Evolutionary conservation across 768 basidiomycete species (phyloP).

Genomic region (Pilatotrama ljubarskyi): DNA sequence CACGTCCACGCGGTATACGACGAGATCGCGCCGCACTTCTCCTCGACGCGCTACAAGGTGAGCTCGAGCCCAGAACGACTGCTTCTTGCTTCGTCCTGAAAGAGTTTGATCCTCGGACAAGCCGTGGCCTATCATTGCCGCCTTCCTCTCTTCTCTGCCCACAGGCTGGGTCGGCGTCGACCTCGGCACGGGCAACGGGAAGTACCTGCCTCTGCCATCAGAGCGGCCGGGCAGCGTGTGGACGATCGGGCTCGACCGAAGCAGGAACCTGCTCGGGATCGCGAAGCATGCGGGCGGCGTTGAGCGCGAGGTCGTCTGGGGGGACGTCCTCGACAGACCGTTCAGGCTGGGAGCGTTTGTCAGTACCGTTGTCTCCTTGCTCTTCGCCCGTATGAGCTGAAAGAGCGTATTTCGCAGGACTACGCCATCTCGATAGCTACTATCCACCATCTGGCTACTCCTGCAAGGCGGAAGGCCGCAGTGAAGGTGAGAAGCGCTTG

Average conservation of each 20-base stretch:
- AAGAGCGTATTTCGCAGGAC: constrained; percentile 55
- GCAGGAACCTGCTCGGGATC: constrained; percentile 72
- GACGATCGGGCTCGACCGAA: constrained; percentile 86
- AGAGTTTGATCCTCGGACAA: constrained; percentile 30
- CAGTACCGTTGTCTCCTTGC: constrained; percentile 34
- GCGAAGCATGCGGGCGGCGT: constrained; percentile 63
- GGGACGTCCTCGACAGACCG: constrained; percentile 68
- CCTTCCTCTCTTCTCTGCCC: constrained; percentile 70
- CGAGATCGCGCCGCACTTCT: constrained; percentile 83
- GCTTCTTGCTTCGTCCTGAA: not conserved
- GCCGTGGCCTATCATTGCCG: constrained; percentile 89
- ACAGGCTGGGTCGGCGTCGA: constrained; percentile 88
- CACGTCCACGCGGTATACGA: constrained; percentile 88
- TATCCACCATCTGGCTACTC: constrained; percentile 91
- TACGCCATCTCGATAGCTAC: constrained; percentile 97
- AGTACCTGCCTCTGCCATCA: constrained; percentile 81
- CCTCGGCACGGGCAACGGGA: constrained; percentile 96
- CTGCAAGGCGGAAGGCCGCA: constrained; percentile 65
- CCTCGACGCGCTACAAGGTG: constrained; percentile 87
- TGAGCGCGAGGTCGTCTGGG: constrained; percentile 73
- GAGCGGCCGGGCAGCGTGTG: constrained; percentile 61
- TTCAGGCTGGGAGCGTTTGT: constrained; percentile 88
- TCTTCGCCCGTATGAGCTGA: not conserved
- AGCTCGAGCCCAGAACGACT: constrained; percentile 17
- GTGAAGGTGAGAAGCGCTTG: constrained; percentile 58